Base-by-base conservation (phyloP, 164 flowering plant species). In the Platanus orientalis region DNA sequence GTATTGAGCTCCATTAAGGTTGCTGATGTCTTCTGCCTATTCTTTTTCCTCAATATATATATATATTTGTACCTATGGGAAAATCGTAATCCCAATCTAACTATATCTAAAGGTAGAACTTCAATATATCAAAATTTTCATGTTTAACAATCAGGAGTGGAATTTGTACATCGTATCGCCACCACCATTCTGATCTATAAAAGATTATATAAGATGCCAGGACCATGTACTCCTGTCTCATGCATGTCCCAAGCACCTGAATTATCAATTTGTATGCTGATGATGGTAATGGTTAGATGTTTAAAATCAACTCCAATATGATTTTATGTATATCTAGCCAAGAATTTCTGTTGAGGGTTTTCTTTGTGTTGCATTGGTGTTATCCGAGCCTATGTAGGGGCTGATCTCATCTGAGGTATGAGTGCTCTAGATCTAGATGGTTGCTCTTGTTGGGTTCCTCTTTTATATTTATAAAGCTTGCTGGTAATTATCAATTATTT, bases 321-420 rank as follows among this genome's bases (percentile, higher is more conserved):
- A 2, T 39, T 27, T 14, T 16, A 45, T 36, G 29, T 27, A 11
- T 13, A 51, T 34, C 20, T 36, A 14, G 27, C 11, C 53, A 58
- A 56, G n/a, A 50, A 26, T 51, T 60, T 40, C 11, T 67, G 19
- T 26, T 54, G 59, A 67, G 50, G 28, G 64, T 54, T 55, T 39
- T 53, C 30, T 27, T 21, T 36, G 6, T 30, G 44, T 49, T 20
- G 58, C 21, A 34, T 48, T 17, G 24, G 60, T 60, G 60, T 30
- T 32, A 32, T 60, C 64, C 4, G 45, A 54, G 44, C 70, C 64
- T 29, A 60, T 47, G 45, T 60, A 40, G 53, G 40, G 16, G 54
- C 52, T 20, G 30, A 58, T 59, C 54, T 23, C 17, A 1, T 28
- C 17, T 60, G 70, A 67, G 64, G 70, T 60, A 60, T 30, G 28